Conservation (phyloP, 495 filamentous ascomycete species). For the Neurospora sp. region DNA sequence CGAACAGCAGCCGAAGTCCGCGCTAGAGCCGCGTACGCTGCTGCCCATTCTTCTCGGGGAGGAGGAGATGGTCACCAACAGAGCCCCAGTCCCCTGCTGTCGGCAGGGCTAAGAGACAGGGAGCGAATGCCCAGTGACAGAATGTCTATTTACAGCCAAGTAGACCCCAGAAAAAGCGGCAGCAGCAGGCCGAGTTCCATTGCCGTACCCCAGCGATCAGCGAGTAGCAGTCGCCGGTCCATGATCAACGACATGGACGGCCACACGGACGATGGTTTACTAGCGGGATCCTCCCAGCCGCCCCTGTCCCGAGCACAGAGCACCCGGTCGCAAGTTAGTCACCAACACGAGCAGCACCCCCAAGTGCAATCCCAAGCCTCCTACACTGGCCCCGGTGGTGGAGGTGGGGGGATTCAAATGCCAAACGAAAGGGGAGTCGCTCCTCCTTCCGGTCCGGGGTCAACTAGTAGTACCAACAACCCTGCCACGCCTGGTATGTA, state of each 20-base stretch:
- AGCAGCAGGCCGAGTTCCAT: slow-evolving; percentile 19
- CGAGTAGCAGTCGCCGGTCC: slow-evolving; percentile 2
- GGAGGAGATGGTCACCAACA: slow-evolving; percentile 18
- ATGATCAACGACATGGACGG: background rate
- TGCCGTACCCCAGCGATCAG: slow-evolving; percentile 2
- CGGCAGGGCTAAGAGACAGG: slow-evolving; percentile 34
- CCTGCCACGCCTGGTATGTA: background rate
- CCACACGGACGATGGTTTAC: background rate
- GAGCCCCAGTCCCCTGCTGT: slow-evolving; percentile 40
- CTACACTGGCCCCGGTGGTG: background rate
- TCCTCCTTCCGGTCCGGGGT: background rate
- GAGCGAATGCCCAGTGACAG: slow-evolving; percentile 20
- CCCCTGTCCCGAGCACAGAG: background rate
- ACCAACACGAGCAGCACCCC: background rate
- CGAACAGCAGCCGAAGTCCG: slow-evolving; percentile 43
- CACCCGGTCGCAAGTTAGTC: background rate
- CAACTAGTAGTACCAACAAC: background rate
- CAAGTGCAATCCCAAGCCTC: slow-evolving; percentile 1
- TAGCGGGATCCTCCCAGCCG: background rate
- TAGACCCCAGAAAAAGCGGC: slow-evolving; percentile 26
- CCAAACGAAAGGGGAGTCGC: background rate
- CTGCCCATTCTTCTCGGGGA: slow-evolving; percentile 12
- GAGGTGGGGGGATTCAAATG: background rate
- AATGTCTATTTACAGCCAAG: slow-evolving; percentile 11
- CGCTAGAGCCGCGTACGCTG: slow-evolving; percentile 22